Evolutionary conservation across 140 eudicot species (phyloP).

Genomic region (Stevia rebaudiana): DNA sequence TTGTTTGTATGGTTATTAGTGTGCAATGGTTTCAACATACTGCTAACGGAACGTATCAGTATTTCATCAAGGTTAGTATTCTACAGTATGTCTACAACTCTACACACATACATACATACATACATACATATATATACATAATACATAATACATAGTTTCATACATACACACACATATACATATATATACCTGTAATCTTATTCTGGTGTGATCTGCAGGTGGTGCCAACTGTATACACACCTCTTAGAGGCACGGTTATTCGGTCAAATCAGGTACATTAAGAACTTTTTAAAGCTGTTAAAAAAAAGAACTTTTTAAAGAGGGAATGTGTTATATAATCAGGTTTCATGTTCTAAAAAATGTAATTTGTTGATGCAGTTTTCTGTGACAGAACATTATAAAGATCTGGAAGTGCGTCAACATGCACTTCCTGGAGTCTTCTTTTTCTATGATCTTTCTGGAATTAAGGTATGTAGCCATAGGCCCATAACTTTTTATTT

Average conservation of each 20-base stretch:
- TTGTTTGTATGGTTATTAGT: conserved; percentile 30
- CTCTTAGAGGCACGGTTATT: conserved; percentile 53
- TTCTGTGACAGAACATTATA: conserved; percentile 87
- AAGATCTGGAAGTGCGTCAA: conserved; percentile 44
- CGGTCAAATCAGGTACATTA: conserved; percentile 75
- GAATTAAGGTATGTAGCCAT: conserved; percentile 54
- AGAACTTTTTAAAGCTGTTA: too few relatives aligned
- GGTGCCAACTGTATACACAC: conserved; percentile 78
- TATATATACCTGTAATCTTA: background rate
- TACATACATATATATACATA: background rate
- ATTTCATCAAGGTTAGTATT: conserved; percentile 61
- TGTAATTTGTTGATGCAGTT: conserved; percentile 38
- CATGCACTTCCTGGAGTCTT: conserved; percentile 70
- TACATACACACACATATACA: background rate
- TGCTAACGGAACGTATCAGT: conserved; percentile 67
- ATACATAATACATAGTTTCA: background rate
- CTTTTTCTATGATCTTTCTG: conserved; percentile 85
- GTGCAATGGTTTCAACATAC: conserved; percentile 55
- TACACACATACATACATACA: background rate
- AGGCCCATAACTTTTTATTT: too few relatives aligned
- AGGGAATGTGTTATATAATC: conserved; percentile 1
- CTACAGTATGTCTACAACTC: background rate
- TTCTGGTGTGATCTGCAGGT: conserved; percentile 40
- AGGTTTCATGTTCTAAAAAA: conserved; percentile 1
- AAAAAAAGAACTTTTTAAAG: too few relatives aligned